Conservation (phyloP, 2,329 filamentous ascomycete genomes). For the Fusarium cicatricum region DNA sequence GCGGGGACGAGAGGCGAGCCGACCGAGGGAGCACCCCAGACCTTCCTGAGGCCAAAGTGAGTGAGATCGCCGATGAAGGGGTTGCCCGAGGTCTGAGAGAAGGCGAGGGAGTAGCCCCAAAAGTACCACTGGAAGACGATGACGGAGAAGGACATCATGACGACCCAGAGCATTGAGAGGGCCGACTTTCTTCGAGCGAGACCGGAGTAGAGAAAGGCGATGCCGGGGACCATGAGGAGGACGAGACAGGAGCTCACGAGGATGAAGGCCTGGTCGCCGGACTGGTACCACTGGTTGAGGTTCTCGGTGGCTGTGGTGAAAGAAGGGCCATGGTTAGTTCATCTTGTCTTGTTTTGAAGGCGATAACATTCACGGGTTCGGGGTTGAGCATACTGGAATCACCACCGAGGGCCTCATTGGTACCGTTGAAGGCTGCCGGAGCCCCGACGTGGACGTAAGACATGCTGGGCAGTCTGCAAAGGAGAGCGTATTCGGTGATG, state of each 20-base stretch:
- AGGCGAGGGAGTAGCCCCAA: slow-evolving; percentile 97
- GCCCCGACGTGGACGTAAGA: slow-evolving; percentile 68
- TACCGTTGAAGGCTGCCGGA: slow-evolving; percentile 70
- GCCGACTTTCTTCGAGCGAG: slow-evolving; percentile 98
- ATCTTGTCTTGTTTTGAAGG: not conserved
- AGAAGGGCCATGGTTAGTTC: not conserved
- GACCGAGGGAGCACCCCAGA: slow-evolving; percentile 82
- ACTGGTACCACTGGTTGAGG: slow-evolving; percentile 93
- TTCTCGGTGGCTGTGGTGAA: slow-evolving; percentile 74
- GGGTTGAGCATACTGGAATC: slow-evolving; percentile 73
- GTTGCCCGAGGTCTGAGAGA: slow-evolving; percentile 82
- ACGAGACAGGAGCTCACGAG: slow-evolving; percentile 91
- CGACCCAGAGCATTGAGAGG: slow-evolving; percentile 95
- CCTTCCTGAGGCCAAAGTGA: slow-evolving; percentile 89
- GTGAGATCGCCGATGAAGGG: slow-evolving; percentile 91
- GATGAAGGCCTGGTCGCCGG: slow-evolving; percentile 95
- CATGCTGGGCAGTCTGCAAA: slow-evolving; percentile 51
- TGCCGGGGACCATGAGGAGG: slow-evolving; percentile 93
- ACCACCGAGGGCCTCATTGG: slow-evolving; percentile 71
- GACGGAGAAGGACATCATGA: slow-evolving; percentile 91
- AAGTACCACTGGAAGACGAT: slow-evolving; percentile 99
- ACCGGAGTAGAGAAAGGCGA: slow-evolving; percentile 97
- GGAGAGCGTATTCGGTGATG: not conserved
- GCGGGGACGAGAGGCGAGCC: slow-evolving; percentile 89
- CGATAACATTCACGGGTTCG: too few relatives aligned